phyloP scores from a whole-genome alignment of 1,284 basidiomycete genomes.

The Boletus subluridellus region DNA sequence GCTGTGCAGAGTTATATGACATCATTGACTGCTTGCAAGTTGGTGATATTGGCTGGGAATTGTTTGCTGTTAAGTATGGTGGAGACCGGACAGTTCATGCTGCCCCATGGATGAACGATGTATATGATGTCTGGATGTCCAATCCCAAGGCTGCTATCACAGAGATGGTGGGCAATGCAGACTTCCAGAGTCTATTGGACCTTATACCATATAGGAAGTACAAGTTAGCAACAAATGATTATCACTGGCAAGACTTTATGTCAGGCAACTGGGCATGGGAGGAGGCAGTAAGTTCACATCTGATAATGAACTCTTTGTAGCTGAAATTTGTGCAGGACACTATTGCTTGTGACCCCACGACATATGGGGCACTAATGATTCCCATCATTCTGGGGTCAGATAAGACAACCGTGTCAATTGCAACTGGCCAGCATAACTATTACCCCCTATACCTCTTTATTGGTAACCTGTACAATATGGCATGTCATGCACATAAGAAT shows the following conservation, averaged over 20 bases:
- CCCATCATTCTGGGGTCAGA: not conserved
- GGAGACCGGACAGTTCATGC: not conserved
- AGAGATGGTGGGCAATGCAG: not conserved
- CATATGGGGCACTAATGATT: not conserved
- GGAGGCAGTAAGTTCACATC: not conserved
- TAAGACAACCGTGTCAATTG: not conserved
- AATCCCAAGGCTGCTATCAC: not conserved
- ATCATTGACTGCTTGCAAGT: not conserved
- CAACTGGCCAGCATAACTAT: not conserved
- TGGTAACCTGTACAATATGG: not conserved
- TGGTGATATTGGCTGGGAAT: not conserved
- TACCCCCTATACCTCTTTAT: not conserved
- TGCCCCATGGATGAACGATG: not conserved
- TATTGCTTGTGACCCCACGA: not conserved
- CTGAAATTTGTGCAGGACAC: too few relatives aligned
- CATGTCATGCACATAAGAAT: not conserved
- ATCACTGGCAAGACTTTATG: not conserved
- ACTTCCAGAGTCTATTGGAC: not conserved
- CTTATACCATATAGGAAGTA: not conserved
- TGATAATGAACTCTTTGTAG: too few relatives aligned
- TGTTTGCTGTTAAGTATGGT: not conserved
- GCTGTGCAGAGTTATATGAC: not conserved
- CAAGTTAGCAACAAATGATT: not conserved
- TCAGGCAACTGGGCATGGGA: not conserved
- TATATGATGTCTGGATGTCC: not conserved